phyloP scores from a whole-genome alignment of 1,284 basidiomycete genomes.

The Boletus semigastroideus region DNA sequence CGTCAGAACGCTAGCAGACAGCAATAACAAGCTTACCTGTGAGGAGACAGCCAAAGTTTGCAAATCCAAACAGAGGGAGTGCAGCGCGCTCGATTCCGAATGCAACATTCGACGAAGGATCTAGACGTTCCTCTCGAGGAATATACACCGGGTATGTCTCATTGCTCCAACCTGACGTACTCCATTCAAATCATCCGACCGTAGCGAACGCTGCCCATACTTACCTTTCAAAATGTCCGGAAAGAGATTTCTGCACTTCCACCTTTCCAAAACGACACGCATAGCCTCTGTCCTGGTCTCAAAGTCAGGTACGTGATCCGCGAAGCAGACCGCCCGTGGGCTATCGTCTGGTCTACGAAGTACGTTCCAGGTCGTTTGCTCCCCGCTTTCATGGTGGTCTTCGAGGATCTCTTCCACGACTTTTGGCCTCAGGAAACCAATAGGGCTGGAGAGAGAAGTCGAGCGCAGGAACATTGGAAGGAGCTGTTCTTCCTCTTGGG shows the following conservation, averaged over 20 bases:
- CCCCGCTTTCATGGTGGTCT: slow-evolving; percentile 5
- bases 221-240: slow-evolving; percentile 24
- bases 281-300: slow-evolving; percentile 19
- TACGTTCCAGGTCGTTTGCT: slow-evolving; percentile 19
- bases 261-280: slow-evolving; percentile 12
- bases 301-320: slow-evolving; percentile 16
- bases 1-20: not conserved
- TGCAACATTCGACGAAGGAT: slow-evolving; percentile 23
- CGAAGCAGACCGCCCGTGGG: slow-evolving; percentile 26
- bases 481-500: slow-evolving; percentile 20
- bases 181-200: not conserved
- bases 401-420: slow-evolving; percentile 17
- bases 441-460: slow-evolving; percentile 8
- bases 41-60: slow-evolving; percentile 44
- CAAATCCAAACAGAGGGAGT: slow-evolving; percentile 43
- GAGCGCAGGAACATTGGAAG: slow-evolving; percentile 24
- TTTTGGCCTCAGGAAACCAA: slow-evolving; percentile 23
- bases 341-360: slow-evolving; percentile 11
- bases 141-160: slow-evolving; percentile 28
- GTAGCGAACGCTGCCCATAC: not conserved
- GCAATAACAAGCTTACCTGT: slow-evolving; percentile 30
- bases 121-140: slow-evolving; percentile 14
- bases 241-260: slow-evolving; percentile 17
- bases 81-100: slow-evolving; percentile 45
- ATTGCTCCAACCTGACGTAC: slow-evolving; percentile 21